Base-by-base conservation (phyloP, 2,329 filamentous ascomycete species). In the Saccharata proteae region DNA sequence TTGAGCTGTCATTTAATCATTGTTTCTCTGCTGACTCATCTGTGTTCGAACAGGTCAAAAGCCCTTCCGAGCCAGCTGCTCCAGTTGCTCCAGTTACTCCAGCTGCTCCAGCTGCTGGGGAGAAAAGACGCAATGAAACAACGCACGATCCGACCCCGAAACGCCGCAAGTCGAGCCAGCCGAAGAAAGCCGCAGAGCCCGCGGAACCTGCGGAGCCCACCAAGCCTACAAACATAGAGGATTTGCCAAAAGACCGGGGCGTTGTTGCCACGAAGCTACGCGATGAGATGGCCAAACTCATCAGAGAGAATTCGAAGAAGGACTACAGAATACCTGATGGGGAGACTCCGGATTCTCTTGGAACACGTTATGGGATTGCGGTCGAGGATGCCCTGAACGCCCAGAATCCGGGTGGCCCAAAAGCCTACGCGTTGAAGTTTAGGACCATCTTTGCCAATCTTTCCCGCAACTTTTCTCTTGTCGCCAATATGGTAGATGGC, bases 401-500 rank as follows among this genome's bases (percentile, higher is more conserved):
- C 43, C 65, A 65, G 44, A 62, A 64, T 36, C 71, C 66, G 21
- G 66, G 69, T 30, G 64, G 69, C 4, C 38, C 40, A 6, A 43
- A 61, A 43, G 55, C 62, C 19, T 80, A 77, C 58, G 64, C 59
- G 40, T 51, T 57, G 32, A 72, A 93, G 55, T 70, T 85, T 44
- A 76, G 84, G 40, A 74, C 78, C 26, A 71, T 98, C 42, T 64
- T 75, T 29, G 81, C 82, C 58, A 96, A 96, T 58, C 65, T 94
- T 38, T 93, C 93, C 67, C 78, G 77, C 49, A 98, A 98, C 53
- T 60, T 75, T 33, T 75, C 84, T 43, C 65, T 98, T 26, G 73
- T 80, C 31, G 71, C 77, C 46, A 74, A 79, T 23, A 63, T 98
- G 32, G 63, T 96, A n/a, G 71, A 71, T 39, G 72, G 74, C 31